Conservation (phyloP, 2,329 filamentous ascomycete species). For the Monascus ruber region DNA sequence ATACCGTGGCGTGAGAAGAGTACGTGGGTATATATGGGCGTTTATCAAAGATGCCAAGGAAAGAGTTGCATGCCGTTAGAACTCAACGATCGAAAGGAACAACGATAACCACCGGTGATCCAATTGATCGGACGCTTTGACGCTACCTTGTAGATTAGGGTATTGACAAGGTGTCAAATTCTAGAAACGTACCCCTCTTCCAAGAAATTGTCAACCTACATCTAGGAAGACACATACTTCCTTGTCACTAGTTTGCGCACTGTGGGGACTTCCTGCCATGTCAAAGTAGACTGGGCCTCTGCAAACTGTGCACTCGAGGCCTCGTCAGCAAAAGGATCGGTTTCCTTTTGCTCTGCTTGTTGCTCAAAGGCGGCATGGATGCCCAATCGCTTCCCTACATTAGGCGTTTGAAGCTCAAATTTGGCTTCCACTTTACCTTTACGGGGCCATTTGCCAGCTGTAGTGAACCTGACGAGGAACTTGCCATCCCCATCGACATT, state of each 20-base stretch:
- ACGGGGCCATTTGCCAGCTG: slow-evolving; percentile 57
- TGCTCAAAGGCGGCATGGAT: slow-evolving; percentile 34
- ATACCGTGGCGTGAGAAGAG: too few relatives aligned
- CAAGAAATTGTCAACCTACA: neutral
- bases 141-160: too few relatives aligned
- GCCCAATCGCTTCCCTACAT: slow-evolving; percentile 54
- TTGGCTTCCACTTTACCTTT: slow-evolving; percentile 70
- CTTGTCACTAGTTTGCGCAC: slow-evolving; percentile 60
- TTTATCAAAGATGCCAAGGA: too few relatives aligned
- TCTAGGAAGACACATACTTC: slow-evolving; percentile 54
- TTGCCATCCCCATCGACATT: slow-evolving; percentile 51
- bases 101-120: too few relatives aligned
- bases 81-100: too few relatives aligned
- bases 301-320: slow-evolving; percentile 14
- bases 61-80: too few relatives aligned
- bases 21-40: too few relatives aligned
- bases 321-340: slow-evolving; percentile 40
- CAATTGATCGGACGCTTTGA: too few relatives aligned
- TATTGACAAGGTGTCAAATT: too few relatives aligned
- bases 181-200: neutral
- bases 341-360: slow-evolving; percentile 17
- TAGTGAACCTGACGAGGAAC: slow-evolving; percentile 71
- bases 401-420: slow-evolving; percentile 57
- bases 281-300: slow-evolving; percentile 16
- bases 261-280: slow-evolving; percentile 58